Evolutionary conservation across 2,329 filamentous ascomycete species (phyloP), one percentile per base, ranked within the genome.

Genomic region (Fusarium oxysporum): DNA sequence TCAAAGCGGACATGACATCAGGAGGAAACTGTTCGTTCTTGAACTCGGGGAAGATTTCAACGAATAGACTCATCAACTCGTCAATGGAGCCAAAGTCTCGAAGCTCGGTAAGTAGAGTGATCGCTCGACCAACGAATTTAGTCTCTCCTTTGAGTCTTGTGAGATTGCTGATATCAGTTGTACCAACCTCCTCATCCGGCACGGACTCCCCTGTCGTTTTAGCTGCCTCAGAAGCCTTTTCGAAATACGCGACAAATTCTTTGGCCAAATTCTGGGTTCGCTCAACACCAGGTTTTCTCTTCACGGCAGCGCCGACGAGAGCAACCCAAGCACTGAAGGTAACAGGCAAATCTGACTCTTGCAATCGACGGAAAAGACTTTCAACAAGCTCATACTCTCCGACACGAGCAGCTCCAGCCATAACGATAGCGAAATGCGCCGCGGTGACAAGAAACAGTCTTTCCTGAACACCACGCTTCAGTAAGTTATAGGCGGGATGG

Each of bases 1-100:
- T 95, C 65, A 96, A 81, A 13, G 91, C 87, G 55, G 86, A 85
- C 28, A 93, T 82, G 61, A 95, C 82, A 21, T 83, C 80, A 6
- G 90, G 81, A 0, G 91, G 88, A 21, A 88, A 82, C 2, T 80
- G 69, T 14, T 82, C 78, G 48, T 69, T 67, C 47, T 81, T 72
- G 38, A 78, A 76, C 23, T 81, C 68, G 1, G 82, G 82, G 33
- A 86, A 82, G 25, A 84, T 75, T 50, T 81, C 79, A 35, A 82
- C 81, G 75, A 89, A 92, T 54, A 88, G 78, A 35, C 87, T 82
- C 72, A 91, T 86, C 10, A 94, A 81, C 61, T 88, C 82, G 68
- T 87, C 82, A 21, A 89, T 88, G 10, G 91, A 88, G 9, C 89
- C 82, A 48, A 86, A 87, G 35, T 86, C 82, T 33, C 81, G 77